These are phyloP conservation scores for Dissophora ornata DNA, from an alignment of 192 early-diverging fungal genomes.

Conservation along the genomic window DNA sequence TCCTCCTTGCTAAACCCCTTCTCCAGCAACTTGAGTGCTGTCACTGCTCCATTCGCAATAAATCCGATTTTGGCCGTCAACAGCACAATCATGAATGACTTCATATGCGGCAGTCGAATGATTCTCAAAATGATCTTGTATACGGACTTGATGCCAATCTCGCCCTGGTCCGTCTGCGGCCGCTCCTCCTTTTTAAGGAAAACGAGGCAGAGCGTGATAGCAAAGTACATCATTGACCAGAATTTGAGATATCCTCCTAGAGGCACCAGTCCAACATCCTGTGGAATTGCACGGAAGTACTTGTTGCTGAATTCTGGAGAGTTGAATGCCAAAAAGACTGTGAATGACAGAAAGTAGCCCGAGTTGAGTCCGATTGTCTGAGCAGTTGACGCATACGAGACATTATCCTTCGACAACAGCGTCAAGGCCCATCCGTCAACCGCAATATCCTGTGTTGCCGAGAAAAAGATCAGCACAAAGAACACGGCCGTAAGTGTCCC, in stretches of 20 bases:
- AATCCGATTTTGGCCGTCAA: slow-evolving; percentile 94
- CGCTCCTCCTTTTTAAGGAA: slow-evolving; percentile 78
- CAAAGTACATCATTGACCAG: slow-evolving; percentile 90
- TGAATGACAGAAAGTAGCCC: slow-evolving; percentile 96
- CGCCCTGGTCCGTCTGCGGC: slow-evolving; percentile 23
- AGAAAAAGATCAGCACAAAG: slow-evolving; percentile 88
- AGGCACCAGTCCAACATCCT: slow-evolving; percentile 76
- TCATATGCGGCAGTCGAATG: slow-evolving; percentile 90
- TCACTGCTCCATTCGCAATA: slow-evolving; percentile 93
- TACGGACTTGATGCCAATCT: slow-evolving; percentile 73
- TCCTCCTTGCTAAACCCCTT: slow-evolving; percentile 95
- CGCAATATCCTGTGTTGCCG: slow-evolving; percentile 92
- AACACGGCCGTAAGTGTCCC: slow-evolving; percentile 79
- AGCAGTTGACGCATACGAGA: slow-evolving; percentile 92
- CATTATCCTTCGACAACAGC: slow-evolving; percentile 88
- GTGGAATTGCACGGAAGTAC: slow-evolving; percentile 77
- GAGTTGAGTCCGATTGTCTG: slow-evolving; percentile 97
- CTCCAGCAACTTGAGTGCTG: slow-evolving; percentile 95
- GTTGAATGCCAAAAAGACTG: slow-evolving; percentile 96
- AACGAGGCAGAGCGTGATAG: slow-evolving; percentile 85
- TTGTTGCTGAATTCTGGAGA: slow-evolving; percentile 95
- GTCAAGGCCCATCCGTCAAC: slow-evolving; percentile 96
- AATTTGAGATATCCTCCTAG: slow-evolving; percentile 91
- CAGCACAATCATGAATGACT: slow-evolving; percentile 80
- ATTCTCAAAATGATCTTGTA: slow-evolving; percentile 93